phyloP scores from a whole-genome alignment of 192 early-diverging fungal genomes.

The Pilobolus umbonatus region DNA sequence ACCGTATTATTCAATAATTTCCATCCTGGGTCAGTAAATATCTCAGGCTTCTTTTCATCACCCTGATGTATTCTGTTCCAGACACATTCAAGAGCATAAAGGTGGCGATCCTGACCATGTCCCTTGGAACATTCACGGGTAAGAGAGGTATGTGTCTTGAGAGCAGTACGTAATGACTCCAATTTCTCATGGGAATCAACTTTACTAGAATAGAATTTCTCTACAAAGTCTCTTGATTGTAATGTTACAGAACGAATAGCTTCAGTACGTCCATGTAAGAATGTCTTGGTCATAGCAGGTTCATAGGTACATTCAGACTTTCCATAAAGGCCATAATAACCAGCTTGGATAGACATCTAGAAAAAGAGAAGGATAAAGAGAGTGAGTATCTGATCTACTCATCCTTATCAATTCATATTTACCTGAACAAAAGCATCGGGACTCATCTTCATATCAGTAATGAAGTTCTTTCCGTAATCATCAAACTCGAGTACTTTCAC shows the following conservation, averaged over 20 bases:
- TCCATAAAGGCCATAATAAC: slow-evolving; percentile 73
- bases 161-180: slow-evolving; percentile 52
- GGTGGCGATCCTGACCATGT: slow-evolving; percentile 82
- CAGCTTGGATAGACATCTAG: slow-evolving; percentile 79
- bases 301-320: slow-evolving; percentile 70
- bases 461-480: slow-evolving; percentile 42
- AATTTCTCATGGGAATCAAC: slow-evolving; percentile 36
- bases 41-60: slow-evolving; percentile 28
- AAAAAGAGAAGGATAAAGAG: neutral
- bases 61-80: slow-evolving; percentile 35
- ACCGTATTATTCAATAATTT: slow-evolving; percentile 49
- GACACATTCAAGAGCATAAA: slow-evolving; percentile 74
- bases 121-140: slow-evolving; percentile 70
- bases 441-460: slow-evolving; percentile 36
- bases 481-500: slow-evolving; percentile 59
- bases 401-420: too few species aligned
- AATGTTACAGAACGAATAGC: slow-evolving; percentile 68
- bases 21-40: slow-evolving; percentile 50
- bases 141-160: slow-evolving; percentile 55
- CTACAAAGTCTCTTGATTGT: slow-evolving; percentile 60
- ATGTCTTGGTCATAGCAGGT: slow-evolving; percentile 67
- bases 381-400: neutral
- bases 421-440: slow-evolving; percentile 40
- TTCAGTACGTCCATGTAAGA: slow-evolving; percentile 79
- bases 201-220: slow-evolving; percentile 57